These are phyloP conservation scores for Alternaria novae-zelandiae DNA, from an alignment of 2,329 filamentous ascomycete species.

Conservation along the genomic window DNA sequence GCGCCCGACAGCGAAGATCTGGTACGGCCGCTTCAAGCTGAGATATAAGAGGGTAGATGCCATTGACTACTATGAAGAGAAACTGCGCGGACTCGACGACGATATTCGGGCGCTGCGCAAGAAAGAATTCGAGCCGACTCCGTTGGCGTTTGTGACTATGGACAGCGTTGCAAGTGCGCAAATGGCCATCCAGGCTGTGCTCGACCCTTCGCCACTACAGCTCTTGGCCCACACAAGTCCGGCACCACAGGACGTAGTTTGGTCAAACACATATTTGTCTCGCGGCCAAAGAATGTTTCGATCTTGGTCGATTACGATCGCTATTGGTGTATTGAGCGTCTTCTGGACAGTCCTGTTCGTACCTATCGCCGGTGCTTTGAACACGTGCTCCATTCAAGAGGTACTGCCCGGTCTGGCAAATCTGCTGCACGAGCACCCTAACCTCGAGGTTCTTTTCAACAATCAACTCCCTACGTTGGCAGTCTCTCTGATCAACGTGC, in stretches of 20 bases:
- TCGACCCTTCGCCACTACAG: slow-evolving; percentile 87
- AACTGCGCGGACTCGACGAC: slow-evolving; percentile 78
- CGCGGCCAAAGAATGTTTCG: slow-evolving; percentile 75
- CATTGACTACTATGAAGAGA: slow-evolving; percentile 92
- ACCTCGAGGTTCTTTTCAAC: slow-evolving; percentile 78
- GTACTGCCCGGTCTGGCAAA: slow-evolving; percentile 74
- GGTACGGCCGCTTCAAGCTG: slow-evolving; percentile 78
- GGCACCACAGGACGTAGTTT: slow-evolving; percentile 89
- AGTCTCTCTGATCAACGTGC: slow-evolving; percentile 84
- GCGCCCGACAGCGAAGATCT: slow-evolving; percentile 74
- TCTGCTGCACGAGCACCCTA: slow-evolving; percentile 69
- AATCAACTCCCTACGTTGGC: slow-evolving; percentile 86
- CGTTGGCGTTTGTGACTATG: slow-evolving; percentile 96
- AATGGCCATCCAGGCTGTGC: slow-evolving; percentile 93
- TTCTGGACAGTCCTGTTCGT: slow-evolving; percentile 87
- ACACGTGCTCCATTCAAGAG: slow-evolving; percentile 78
- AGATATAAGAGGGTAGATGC: slow-evolving; percentile 80
- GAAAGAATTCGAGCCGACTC: slow-evolving; percentile 77
- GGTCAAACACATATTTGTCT: slow-evolving; percentile 88
- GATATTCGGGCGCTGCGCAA: slow-evolving; percentile 72
- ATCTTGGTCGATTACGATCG: slow-evolving; percentile 81
- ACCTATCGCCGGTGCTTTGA: slow-evolving; percentile 78
- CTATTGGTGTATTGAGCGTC: slow-evolving; percentile 82
- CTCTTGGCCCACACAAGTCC: slow-evolving; percentile 86
- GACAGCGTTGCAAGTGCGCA: slow-evolving; percentile 90